Evolutionary conservation across 805 yeast genomes (phyloP).

Genomic region (Teunomyces barrocoloradensis): DNA sequence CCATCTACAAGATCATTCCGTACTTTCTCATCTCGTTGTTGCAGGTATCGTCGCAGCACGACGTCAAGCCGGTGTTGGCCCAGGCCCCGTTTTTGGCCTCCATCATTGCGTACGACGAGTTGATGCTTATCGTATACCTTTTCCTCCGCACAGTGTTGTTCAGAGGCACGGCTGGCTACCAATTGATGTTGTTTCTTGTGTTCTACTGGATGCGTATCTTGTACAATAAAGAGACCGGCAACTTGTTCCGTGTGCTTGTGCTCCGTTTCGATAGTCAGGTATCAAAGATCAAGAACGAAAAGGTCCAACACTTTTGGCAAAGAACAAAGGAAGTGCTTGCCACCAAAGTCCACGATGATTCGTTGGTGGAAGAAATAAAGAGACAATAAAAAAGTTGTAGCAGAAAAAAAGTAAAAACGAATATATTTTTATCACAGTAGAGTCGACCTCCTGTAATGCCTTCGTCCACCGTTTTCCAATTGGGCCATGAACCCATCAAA

Average conservation of each 20-base stretch:
- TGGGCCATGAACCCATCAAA: constrained; percentile 83
- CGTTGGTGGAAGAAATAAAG: neutral
- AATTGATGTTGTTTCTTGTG: constrained; percentile 52
- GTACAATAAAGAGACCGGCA: constrained; percentile 47
- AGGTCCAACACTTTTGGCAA: constrained; percentile 37
- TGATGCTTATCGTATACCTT: constrained; percentile 52
- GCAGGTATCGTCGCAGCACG: constrained; percentile 47
- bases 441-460: constrained; percentile 28
- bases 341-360: constrained; percentile 16
- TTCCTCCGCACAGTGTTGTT: constrained; percentile 57
- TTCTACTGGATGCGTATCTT: constrained; percentile 74
- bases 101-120: constrained; percentile 59
- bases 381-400: no score
- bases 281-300: constrained; percentile 43
- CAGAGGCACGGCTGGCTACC: constrained; percentile 69
- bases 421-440: constrained; percentile 16
- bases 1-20: constrained; percentile 65
- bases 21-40: constrained; percentile 54
- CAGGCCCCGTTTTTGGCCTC: constrained; percentile 40
- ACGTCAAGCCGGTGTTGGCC: constrained; percentile 40
- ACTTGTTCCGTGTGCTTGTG: constrained; percentile 40
- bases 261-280: constrained; percentile 44
- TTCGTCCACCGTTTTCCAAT: constrained; percentile 48
- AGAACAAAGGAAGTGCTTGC: constrained; percentile 29
- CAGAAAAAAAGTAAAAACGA: no score